A percentile compares a stretch with the other conserved stretches of the same genome.
Conservation (phyloP, 305 asterid species). For the Fraxinus nigra region DNA sequence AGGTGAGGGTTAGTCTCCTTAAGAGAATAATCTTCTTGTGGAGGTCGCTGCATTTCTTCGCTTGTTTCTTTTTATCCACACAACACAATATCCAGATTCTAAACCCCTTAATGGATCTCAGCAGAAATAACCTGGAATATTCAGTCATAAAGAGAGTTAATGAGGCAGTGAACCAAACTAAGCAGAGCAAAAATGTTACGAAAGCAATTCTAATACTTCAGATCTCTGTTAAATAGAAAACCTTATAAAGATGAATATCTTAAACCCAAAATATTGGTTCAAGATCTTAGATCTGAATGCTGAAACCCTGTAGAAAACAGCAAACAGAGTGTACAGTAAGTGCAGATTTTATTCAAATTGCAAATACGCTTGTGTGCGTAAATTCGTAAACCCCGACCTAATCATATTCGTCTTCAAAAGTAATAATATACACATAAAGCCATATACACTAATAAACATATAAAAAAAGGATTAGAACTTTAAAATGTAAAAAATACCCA, state of each 20-base stretch:
- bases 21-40: constrained; percentile 55
- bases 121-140: background rate
- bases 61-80: constrained; percentile 25
- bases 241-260: constrained; percentile 13
- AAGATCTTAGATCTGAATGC: constrained; percentile 52
- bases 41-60: constrained; percentile 61
- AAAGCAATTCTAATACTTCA: background rate
- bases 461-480: background rate
- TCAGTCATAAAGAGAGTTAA: background rate
- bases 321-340: background rate
- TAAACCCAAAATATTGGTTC: constrained; percentile 18
- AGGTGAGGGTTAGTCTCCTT: constrained; percentile 74
- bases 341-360: background rate
- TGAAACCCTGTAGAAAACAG: constrained; percentile 22
- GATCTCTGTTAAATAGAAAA: background rate
- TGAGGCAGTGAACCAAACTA: background rate
- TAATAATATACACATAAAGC: background rate
- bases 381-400: background rate
- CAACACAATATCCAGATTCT: constrained; percentile 7
- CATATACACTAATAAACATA: background rate
- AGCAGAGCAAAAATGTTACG: background rate
- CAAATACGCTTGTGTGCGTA: background rate
- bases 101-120: constrained; percentile 1
- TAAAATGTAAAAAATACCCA: background rate
- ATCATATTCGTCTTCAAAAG: background rate